Base-by-base conservation (phyloP, 495 filamentous ascomycete species). In the Penicillium salamii region DNA sequence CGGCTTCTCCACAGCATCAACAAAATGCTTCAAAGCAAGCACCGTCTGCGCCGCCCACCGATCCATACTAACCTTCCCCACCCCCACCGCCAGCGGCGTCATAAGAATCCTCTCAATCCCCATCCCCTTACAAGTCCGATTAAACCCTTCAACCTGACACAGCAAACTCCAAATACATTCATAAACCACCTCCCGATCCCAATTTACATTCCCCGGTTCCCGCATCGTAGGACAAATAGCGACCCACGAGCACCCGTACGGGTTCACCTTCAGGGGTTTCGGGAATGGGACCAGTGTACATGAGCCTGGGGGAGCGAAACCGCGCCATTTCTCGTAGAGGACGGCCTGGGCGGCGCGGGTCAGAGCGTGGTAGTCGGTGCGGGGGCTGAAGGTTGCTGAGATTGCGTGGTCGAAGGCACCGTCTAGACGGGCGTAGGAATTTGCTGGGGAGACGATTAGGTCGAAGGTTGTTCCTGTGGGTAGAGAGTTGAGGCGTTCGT, bases 331-430 rank as follows among this genome's bases (percentile, higher is more conserved):
- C 7, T 72, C 64, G 49, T 78, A 80, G 17, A 80, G 49, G 0
- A 61, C 55, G 0, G 31, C 15, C 54, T 78, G 76, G 6, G 52
- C 72, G 9, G 65, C 56, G 12, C 63, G 56, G 0, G 74, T 78
- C 7, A 80, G 62, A 7, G 75, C 68, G 29, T 68, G 48, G 50
- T 79, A 80, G 41, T 74, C 65, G 11, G 70, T 46, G 9, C 50
- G 52, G 0, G 75, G 71, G 26, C 71, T 69, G 57, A 78, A 75
- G n/a, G 65, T 59, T 38, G 62, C 63, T 0, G 75, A 77, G 53
- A 80, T 76, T 6, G 77, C 75, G 46, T 76, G 67, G 61, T 80
- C 78, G 54, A 79, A 80, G 47, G 62, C 74, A 35, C 78, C 78
- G 46, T 79, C 76, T 3, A 80, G 63, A 3, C 68, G 68, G 44